These are phyloP conservation scores for Alternaria infectoria DNA, from an alignment of 2,329 filamentous ascomycete species.

Conservation along the genomic window DNA sequence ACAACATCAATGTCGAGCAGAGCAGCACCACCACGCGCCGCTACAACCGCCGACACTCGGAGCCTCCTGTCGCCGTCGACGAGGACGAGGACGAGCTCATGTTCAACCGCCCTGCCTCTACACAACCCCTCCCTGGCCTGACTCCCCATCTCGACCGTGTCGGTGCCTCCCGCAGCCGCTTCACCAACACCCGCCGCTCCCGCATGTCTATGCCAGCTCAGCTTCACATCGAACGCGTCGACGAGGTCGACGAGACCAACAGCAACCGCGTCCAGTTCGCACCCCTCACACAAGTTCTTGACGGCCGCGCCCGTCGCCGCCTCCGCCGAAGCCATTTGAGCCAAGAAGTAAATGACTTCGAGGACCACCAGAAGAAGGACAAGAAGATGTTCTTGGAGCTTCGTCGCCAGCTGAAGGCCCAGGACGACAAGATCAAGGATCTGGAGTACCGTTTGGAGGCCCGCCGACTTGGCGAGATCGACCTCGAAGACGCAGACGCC, in stretches of 20 bases:
- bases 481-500: slow-evolving; percentile 45
- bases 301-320: slow-evolving; percentile 44
- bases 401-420: slow-evolving; percentile 45
- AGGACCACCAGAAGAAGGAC: slow-evolving; percentile 47
- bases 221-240: slow-evolving; percentile 32
- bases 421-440: slow-evolving; percentile 46
- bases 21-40: slow-evolving; percentile 24
- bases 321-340: slow-evolving; percentile 50
- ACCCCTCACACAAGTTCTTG: slow-evolving; percentile 42
- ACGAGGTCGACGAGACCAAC: slow-evolving; percentile 28
- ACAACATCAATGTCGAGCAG: slow-evolving; percentile 22
- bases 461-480: slow-evolving; percentile 46
- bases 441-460: slow-evolving; percentile 47
- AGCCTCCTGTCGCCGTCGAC: slow-evolving; percentile 33
- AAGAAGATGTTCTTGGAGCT: slow-evolving; percentile 47
- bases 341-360: slow-evolving; percentile 50
- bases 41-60: slow-evolving; percentile 42
- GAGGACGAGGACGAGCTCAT: slow-evolving; percentile 24
- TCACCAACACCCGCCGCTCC: slow-evolving; percentile 33
- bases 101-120: slow-evolving; percentile 25
- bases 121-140: slow-evolving; percentile 37
- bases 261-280: slow-evolving; percentile 41
- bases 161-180: slow-evolving; percentile 32
- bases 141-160: slow-evolving; percentile 43
- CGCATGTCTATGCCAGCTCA: slow-evolving; percentile 48